These are phyloP conservation scores for Tribonema minus DNA, from an alignment of 108 stramenopile species.

Conservation along the genomic window DNA sequence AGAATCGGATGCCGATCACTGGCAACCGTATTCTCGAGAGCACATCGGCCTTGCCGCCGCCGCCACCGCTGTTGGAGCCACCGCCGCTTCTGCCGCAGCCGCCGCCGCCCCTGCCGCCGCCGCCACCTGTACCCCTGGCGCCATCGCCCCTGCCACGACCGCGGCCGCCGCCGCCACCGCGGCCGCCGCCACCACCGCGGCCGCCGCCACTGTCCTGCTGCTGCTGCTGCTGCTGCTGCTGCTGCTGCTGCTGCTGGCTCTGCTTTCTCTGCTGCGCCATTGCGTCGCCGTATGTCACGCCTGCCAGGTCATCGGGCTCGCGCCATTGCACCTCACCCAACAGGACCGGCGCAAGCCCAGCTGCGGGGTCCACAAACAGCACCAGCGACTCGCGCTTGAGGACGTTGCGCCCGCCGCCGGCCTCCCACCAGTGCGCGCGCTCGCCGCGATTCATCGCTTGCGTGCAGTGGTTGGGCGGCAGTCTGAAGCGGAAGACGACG, in stretches of 20 bases:
- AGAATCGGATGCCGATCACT: constrained; percentile 4
- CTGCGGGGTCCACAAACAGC: background rate
- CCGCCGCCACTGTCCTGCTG: background rate
- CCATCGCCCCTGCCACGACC: too few species aligned
- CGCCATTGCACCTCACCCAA: background rate
- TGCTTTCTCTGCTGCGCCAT: background rate
- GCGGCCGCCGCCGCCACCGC: too few species aligned
- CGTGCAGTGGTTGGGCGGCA: too few species aligned
- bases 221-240: background rate
- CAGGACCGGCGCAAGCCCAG: background rate
- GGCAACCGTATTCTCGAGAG: too few species aligned
- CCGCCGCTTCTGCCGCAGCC: too few species aligned
- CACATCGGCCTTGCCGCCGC: too few species aligned
- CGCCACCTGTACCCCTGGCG: too few species aligned
- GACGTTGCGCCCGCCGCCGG: constrained; percentile 2
- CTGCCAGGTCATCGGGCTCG: background rate
- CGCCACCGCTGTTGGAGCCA: too few species aligned
- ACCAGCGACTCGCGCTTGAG: constrained; percentile 16
- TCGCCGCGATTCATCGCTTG: too few species aligned
- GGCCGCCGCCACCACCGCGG: too few species aligned
- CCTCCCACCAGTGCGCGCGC: background rate
- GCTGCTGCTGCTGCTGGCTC: background rate
- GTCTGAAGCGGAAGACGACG: too few species aligned
- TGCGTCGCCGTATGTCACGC: background rate
- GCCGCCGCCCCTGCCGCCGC: too few species aligned